Evolutionary conservation across 192 early-diverging fungal species (phyloP).

Genomic region (Diversispora eburnea): DNA sequence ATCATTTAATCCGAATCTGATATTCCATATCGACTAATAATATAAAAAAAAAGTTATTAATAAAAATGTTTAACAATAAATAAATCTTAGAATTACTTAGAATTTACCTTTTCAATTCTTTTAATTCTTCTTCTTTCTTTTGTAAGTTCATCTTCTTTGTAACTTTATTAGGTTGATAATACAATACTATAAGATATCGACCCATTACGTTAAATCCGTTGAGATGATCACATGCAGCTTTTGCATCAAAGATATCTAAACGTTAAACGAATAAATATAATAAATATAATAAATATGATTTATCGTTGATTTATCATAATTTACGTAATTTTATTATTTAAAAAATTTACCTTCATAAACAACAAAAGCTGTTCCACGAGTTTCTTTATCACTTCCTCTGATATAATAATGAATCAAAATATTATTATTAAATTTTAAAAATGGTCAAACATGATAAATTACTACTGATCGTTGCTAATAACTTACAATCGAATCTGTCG

Average conservation of each 20-base stretch:
- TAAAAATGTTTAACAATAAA: not conserved
- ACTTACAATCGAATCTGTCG: conserved; percentile 81
- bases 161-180: conserved; percentile 79
- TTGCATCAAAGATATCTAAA: conserved; percentile 91
- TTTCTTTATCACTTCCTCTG: conserved; percentile 75
- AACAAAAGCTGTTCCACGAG: conserved; percentile 93
- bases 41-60: not conserved
- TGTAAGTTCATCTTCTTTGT: conserved; percentile 77
- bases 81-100: not conserved
- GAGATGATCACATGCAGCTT: conserved; percentile 93
- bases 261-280: too few relatives aligned
- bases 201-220: conserved; percentile 96
- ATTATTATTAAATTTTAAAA: not conserved
- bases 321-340: not conserved
- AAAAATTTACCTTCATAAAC: conserved; percentile 68
- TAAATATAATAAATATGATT: not conserved
- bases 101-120: conserved; percentile 65
- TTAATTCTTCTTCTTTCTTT: conserved; percentile 71
- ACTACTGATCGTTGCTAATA: not conserved
- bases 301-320: not conserved
- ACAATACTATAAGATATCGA: conserved; percentile 92
- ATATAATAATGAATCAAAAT: conserved; percentile 21
- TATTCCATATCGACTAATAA: conserved; percentile 11
- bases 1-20: not conserved
- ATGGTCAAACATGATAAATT: not conserved